Evolutionary conservation across 2,329 filamentous ascomycete species (phyloP).

Genomic region (Paraphaeosphaeria minitans): DNA sequence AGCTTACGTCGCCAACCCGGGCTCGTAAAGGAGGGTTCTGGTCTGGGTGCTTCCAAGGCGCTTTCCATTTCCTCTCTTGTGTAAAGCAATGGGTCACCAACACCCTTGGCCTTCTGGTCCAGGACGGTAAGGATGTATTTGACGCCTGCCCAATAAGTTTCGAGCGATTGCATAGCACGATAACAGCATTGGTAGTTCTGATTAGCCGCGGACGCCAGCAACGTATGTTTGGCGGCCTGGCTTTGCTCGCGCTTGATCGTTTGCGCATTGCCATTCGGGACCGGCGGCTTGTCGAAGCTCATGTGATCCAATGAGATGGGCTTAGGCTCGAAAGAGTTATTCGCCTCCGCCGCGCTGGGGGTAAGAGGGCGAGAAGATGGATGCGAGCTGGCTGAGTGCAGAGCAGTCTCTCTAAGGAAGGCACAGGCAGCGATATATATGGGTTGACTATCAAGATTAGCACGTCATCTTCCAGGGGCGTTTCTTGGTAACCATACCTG

Average conservation of each 20-base stretch:
- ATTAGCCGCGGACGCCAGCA: slow-evolving; percentile 79
- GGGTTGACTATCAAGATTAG: slow-evolving; percentile 66
- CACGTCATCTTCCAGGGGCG: neutral
- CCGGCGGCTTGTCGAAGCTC: slow-evolving; percentile 19
- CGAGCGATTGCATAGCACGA: slow-evolving; percentile 78
- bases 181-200: slow-evolving; percentile 89
- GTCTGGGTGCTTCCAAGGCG: slow-evolving; percentile 61
- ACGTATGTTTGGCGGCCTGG: slow-evolving; percentile 67
- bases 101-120: slow-evolving; percentile 85
- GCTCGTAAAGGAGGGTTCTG: slow-evolving; percentile 56
- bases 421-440: slow-evolving; percentile 92
- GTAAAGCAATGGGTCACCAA: slow-evolving; percentile 73
- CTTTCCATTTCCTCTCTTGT: slow-evolving; percentile 78
- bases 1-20: slow-evolving; percentile 57
- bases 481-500: slow-evolving; percentile 31
- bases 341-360: slow-evolving; percentile 29
- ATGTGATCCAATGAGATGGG: slow-evolving; percentile 37
- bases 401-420: slow-evolving; percentile 81
- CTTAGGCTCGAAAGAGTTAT: slow-evolving; percentile 44
- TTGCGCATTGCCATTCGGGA: slow-evolving; percentile 17
- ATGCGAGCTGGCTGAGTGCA: slow-evolving; percentile 67
- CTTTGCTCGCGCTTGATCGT: slow-evolving; percentile 45
- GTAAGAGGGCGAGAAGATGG: slow-evolving; percentile 66
- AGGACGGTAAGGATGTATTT: slow-evolving; percentile 86
- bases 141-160: slow-evolving; percentile 84